Percentiles rank a stretch among this genome's conserved stretches.
Evolutionary conservation across 2,329 filamentous ascomycete species (phyloP).

Genomic region (Claviceps paspali): DNA sequence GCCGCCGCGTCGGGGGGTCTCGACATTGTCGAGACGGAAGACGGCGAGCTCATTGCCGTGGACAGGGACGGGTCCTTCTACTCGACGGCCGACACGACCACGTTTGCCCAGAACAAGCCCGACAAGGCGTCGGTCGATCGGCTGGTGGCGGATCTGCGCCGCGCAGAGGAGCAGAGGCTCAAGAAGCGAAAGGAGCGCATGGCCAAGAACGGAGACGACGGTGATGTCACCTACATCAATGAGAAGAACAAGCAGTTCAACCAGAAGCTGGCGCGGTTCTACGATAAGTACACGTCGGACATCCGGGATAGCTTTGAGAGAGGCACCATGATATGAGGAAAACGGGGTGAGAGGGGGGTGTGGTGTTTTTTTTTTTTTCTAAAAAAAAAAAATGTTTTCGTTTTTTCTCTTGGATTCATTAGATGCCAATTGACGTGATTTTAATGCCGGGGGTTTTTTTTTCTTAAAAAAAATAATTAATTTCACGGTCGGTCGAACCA

Average conservation of each 20-base stretch:
- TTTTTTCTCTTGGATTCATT: not conserved
- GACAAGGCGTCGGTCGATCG: constrained; percentile 77
- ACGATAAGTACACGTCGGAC: constrained; percentile 96
- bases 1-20: constrained; percentile 73
- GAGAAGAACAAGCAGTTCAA: constrained; percentile 99
- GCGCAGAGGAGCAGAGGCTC: constrained; percentile 72
- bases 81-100: constrained; percentile 68
- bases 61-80: constrained; percentile 87
- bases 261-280: constrained; percentile 88
- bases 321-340: constrained; percentile 70
- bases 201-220: constrained; percentile 64
- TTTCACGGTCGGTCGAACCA: not conserved
- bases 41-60: constrained; percentile 85
- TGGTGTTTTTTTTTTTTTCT: not conserved
- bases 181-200: constrained; percentile 76
- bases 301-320: constrained; percentile 96
- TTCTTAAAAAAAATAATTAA: no score
- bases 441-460: constrained; percentile 4
- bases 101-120: constrained; percentile 73
- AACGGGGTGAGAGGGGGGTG: no score
- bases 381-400: no score
- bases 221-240: constrained; percentile 97
- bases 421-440: not conserved
- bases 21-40: constrained; percentile 89
- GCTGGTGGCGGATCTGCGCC: constrained; percentile 70